A percentile compares a stretch with the other conserved stretches of the same genome.
Conservation (phyloP, 306 rosid species). For the Vigna angularis region DNA sequence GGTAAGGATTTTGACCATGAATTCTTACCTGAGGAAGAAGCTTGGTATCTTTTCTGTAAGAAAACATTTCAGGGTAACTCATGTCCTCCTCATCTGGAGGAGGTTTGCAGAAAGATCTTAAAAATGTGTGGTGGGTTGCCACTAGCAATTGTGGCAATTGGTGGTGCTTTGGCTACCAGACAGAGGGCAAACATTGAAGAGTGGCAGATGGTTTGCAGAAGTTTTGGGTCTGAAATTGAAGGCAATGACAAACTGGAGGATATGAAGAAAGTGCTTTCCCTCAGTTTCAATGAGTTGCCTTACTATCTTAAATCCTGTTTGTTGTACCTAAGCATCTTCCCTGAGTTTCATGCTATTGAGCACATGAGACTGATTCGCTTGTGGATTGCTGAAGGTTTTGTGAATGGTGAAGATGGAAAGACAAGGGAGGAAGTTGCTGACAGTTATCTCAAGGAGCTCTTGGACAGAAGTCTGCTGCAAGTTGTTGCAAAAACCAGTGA, state of each 20-base stretch:
- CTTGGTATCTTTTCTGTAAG: conserved; percentile 61
- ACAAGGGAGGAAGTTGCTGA: conserved; percentile 67
- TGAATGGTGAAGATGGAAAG: conserved; percentile 53
- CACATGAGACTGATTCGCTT: conserved; percentile 58
- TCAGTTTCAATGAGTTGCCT: conserved; percentile 70
- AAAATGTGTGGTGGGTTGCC: conserved; percentile 61
- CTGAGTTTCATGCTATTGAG: conserved; percentile 48
- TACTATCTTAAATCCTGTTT: conserved; percentile 69
- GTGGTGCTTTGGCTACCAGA: conserved; percentile 57
- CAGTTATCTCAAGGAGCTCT: conserved; percentile 63
- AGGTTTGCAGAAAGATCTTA: conserved; percentile 39
- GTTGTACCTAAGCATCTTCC: conserved; percentile 63
- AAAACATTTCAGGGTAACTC: conserved; percentile 56
- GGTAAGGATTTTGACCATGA: conserved; percentile 51
- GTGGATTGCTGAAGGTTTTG: conserved; percentile 78
- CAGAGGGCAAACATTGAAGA: conserved; percentile 53
- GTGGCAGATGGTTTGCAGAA: conserved; percentile 50
- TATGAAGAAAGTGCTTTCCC: conserved; percentile 58
- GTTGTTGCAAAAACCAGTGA: conserved; percentile 52
- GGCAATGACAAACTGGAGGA: conserved; percentile 51
- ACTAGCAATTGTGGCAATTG: conserved; percentile 61
- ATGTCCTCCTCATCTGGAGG: conserved; percentile 55
- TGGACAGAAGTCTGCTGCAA: conserved; percentile 63
- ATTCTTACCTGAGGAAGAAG: conserved; percentile 53
- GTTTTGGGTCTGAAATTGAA: conserved; percentile 53